Percentiles rank a stretch among this genome's conserved stretches.
phyloP scores from a whole-genome alignment of 2,329 filamentous ascomycete species.

The Penicillium digitatum region DNA sequence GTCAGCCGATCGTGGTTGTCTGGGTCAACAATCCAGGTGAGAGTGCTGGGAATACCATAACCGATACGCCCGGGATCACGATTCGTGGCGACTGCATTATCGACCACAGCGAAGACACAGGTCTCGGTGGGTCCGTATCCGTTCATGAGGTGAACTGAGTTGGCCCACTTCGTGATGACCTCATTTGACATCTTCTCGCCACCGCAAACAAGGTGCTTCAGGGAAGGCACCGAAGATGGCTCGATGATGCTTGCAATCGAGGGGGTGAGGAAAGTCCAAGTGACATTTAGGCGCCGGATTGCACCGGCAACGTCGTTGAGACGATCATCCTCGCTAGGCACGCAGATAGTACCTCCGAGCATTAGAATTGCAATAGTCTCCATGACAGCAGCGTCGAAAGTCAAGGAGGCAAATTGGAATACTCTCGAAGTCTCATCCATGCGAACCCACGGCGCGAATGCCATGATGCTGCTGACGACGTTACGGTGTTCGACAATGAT shows the following conservation, averaged over 20 bases:
- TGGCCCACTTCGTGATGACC: slow-evolving; percentile 67
- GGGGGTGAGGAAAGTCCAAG: slow-evolving; percentile 46
- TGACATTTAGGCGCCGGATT: slow-evolving; percentile 50
- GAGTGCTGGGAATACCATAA: slow-evolving; percentile 26
- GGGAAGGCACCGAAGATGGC: slow-evolving; percentile 37
- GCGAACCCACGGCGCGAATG: slow-evolving; percentile 26
- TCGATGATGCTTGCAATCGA: slow-evolving; percentile 42
- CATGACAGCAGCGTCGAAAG: slow-evolving; percentile 45
- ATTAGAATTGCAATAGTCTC: slow-evolving; percentile 39
- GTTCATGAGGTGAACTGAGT: slow-evolving; percentile 37
- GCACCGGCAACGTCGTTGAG: slow-evolving; percentile 47
- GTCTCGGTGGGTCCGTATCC: slow-evolving; percentile 41
- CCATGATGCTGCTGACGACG: slow-evolving; percentile 31
- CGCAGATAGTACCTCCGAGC: slow-evolving; percentile 48
- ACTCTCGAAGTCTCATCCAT: slow-evolving; percentile 28
- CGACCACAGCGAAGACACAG: slow-evolving; percentile 31
- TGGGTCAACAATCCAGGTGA: slow-evolving; percentile 36
- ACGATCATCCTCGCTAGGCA: slow-evolving; percentile 46
- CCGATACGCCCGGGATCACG: slow-evolving; percentile 26
- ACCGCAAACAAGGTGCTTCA: slow-evolving; percentile 44
- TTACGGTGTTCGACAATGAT: slow-evolving; percentile 37
- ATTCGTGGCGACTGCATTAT: slow-evolving; percentile 27
- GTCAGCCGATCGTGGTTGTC: slow-evolving; percentile 31
- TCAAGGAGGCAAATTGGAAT: slow-evolving; percentile 47
- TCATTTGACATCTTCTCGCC: slow-evolving; percentile 65